Conservation (phyloP, 2,329 filamentous ascomycete genomes). For the Talaromyces sp. region DNA sequence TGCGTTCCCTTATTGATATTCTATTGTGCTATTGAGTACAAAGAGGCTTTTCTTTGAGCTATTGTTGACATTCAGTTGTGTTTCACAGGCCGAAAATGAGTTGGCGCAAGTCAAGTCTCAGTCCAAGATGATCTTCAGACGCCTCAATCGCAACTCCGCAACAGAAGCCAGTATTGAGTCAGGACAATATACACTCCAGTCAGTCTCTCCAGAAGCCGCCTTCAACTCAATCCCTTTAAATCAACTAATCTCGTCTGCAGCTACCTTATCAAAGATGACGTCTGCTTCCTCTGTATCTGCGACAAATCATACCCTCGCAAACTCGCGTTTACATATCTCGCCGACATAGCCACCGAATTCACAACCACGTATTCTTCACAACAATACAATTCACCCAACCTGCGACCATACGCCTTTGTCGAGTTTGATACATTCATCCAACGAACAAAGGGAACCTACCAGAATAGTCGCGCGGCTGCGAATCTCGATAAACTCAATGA, state of each 20-base stretch:
- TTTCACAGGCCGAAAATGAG: conserved; percentile 61
- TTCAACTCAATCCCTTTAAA: not conserved
- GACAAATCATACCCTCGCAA: conserved; percentile 94
- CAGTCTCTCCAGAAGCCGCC: conserved; percentile 33
- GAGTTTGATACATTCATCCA: conserved; percentile 97
- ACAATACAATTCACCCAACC: conserved; percentile 69
- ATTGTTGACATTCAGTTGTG: not conserved
- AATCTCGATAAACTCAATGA: conserved; percentile 96
- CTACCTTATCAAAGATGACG: conserved; percentile 77
- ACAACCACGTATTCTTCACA: conserved; percentile 71
- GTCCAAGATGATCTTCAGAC: conserved; percentile 83
- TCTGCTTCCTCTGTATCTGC: conserved; percentile 92
- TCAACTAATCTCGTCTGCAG: conserved; percentile 41
- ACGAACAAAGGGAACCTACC: conserved; percentile 88
- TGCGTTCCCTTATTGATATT: conserved; percentile 32
- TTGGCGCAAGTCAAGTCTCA: conserved; percentile 86
- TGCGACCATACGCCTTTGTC: conserved; percentile 93
- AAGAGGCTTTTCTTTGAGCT: not conserved
- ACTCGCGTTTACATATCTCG: conserved; percentile 95
- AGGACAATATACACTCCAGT: conserved; percentile 81
- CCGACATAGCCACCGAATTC: conserved; percentile 89
- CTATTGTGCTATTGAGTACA: not conserved
- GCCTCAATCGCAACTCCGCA: conserved; percentile 83
- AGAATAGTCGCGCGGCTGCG: conserved; percentile 82
- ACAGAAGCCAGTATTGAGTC: conserved; percentile 89